Evolutionary conservation across 345 rosid genomes (phyloP), one percentile per base, ranked within the genome.

Genomic region (Heritiera littoralis): DNA sequence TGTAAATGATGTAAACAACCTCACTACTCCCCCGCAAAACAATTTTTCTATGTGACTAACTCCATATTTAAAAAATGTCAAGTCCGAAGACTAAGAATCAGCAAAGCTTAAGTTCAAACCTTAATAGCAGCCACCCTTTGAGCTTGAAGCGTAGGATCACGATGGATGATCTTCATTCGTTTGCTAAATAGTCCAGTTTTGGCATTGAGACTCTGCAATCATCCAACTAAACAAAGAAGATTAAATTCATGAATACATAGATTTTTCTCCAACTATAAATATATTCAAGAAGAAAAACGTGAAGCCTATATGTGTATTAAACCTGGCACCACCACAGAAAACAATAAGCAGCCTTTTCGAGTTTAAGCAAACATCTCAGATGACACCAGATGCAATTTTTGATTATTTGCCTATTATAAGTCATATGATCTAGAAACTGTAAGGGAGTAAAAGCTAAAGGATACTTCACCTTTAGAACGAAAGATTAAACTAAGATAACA

Each of bases 101-200:
- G 14, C 17, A 60, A 69, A 55, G 56, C 65, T 23, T 30, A 35
- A 54, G 20, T 56, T 63, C 83, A 74, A 49, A 95, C 99, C 99
- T 92, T 93, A 66, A 95, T 95, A 14, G 98, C 93, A 88, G 98
- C 97, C 79, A 91, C 92, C 80, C 98, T 86, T 78, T 93, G 94
- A 11, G 98, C 99, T 76, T 83, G 95, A 82, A 93, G 98, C 45
- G 63, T 87, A 1, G 97, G 97, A 85, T 95, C 89, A 48, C 92
- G 81, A 80, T 95, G 99, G 79, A 93, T 91, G 60, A 95, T 86
- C 89, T 91, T 92, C 98, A 95, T 95, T 78, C 96, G 88, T 61
- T 92, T 95, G 76, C 92, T 93, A 84, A 95, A 90, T 40, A 93
- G 83, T 81, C 98, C 99, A 59, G 98, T 95, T 87, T 92, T 93